Percentiles rank a stretch among this genome's conserved stretches.
Conservation (phyloP, 345 rosid genomes). For the Rubroshorea leprosula region DNA sequence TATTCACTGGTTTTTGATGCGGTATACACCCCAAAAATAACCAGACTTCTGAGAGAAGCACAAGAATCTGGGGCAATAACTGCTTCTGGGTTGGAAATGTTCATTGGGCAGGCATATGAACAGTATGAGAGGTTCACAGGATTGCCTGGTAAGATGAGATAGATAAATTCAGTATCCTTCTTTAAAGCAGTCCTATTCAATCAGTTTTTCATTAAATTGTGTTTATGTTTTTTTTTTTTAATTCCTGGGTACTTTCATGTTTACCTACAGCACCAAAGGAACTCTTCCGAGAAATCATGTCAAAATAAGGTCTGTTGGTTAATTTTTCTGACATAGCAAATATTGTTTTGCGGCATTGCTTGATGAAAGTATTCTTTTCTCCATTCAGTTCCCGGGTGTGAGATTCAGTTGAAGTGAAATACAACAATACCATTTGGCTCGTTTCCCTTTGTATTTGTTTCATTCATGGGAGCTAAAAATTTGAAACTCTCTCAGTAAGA, state of each 20-base stretch:
- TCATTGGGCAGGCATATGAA: conserved; percentile 82
- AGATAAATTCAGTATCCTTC: too few species aligned
- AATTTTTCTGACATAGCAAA: not conserved
- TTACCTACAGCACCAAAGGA: conserved; percentile 74
- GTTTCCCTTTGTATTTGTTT: too few species aligned
- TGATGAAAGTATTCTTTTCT: not conserved
- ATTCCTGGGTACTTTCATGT: not conserved
- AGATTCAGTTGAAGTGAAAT: not conserved
- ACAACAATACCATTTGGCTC: too few species aligned
- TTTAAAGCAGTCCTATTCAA: not conserved
- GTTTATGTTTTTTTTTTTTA: conserved; percentile 2
- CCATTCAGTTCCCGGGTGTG: not conserved
- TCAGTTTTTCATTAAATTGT: not conserved
- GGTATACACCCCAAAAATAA: conserved; percentile 77
- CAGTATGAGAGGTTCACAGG: conserved; percentile 84
- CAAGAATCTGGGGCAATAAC: conserved; percentile 65
- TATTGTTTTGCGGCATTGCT: not conserved
- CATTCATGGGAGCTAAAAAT: not conserved
- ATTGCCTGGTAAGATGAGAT: conserved; percentile 54
- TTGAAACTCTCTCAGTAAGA: not conserved
- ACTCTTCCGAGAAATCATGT: conserved; percentile 53
- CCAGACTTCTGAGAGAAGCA: conserved; percentile 78
- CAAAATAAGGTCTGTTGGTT: conserved; percentile 32
- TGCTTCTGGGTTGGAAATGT: conserved; percentile 85
- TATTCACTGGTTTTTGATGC: conserved; percentile 83